These are phyloP conservation scores for Stenocarpella maydis DNA, from an alignment of 2,329 filamentous ascomycete genomes.

Conservation along the genomic window DNA sequence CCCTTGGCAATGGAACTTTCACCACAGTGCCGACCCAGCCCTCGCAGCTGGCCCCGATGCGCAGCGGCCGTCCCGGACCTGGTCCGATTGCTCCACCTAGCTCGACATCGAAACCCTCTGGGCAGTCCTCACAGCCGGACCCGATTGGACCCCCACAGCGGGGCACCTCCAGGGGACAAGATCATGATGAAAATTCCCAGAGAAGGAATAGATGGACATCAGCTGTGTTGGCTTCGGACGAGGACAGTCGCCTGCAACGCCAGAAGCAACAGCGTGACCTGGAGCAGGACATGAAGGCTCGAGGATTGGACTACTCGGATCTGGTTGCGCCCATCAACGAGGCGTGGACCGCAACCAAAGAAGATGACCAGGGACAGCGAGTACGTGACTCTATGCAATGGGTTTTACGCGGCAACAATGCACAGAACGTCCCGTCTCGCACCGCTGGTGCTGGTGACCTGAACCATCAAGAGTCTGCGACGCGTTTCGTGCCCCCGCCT, in stretches of 20 bases:
- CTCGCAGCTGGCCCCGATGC: slow-evolving; percentile 44
- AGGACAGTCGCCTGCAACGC: slow-evolving; percentile 51
- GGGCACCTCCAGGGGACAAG: slow-evolving; percentile 8
- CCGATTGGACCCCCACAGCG: slow-evolving; percentile 45
- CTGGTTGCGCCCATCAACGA: slow-evolving; percentile 60
- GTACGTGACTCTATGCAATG: slow-evolving; percentile 41
- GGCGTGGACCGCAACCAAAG: slow-evolving; percentile 58
- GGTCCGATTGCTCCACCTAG: slow-evolving; percentile 54
- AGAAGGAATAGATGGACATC: slow-evolving; percentile 38
- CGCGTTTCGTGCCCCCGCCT: slow-evolving; percentile 11
- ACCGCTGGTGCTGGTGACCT: not conserved
- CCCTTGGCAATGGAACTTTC: slow-evolving; percentile 82
- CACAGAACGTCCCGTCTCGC: slow-evolving; percentile 29
- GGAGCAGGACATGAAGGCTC: slow-evolving; percentile 54
- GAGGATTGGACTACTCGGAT: slow-evolving; percentile 54
- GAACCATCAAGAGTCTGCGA: slow-evolving; percentile 19
- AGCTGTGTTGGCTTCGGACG: slow-evolving; percentile 50
- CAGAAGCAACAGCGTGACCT: slow-evolving; percentile 51
- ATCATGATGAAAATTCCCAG: slow-evolving; percentile 24
- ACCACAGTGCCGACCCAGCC: slow-evolving; percentile 59
- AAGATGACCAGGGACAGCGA: slow-evolving; percentile 48
- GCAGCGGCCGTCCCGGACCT: slow-evolving; percentile 46
- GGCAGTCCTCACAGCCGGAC: slow-evolving; percentile 25
- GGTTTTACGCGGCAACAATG: slow-evolving; percentile 41
- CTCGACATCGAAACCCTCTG: slow-evolving; percentile 37